Conservation (phyloP, 2,329 filamentous ascomycete genomes). For the Coccinonectria pachysandricola region DNA sequence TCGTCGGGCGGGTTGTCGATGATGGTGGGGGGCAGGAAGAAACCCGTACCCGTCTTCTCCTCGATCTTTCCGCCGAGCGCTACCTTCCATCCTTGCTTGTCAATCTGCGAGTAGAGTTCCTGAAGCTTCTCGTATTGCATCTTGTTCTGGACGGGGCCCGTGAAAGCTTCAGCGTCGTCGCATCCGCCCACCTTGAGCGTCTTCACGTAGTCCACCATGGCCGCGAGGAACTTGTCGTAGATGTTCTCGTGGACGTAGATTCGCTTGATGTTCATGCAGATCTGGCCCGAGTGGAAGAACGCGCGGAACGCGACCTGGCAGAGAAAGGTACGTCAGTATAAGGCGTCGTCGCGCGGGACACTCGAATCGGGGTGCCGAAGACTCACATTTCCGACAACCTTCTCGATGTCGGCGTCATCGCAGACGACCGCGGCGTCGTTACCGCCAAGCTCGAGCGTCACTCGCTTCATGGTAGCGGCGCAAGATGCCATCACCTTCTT, state of each 20-base stretch:
- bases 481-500: conserved; percentile 48
- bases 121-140: conserved; percentile 40
- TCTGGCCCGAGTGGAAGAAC: conserved; percentile 45
- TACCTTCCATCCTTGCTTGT: conserved; percentile 31
- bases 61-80: conserved; percentile 18
- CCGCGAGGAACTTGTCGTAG: conserved; percentile 42
- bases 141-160: conserved; percentile 48
- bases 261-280: conserved; percentile 37
- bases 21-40: conserved; percentile 48
- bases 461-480: conserved; percentile 46
- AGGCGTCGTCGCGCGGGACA: neutral
- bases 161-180: conserved; percentile 29
- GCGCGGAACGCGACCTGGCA: conserved; percentile 8
- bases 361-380: neutral
- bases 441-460: conserved; percentile 49
- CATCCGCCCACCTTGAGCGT: conserved; percentile 34
- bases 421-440: conserved; percentile 51
- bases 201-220: conserved; percentile 32
- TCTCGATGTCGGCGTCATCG: conserved; percentile 42
- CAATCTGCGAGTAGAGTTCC: conserved; percentile 37
- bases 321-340: neutral
- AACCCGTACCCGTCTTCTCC: conserved; percentile 31
- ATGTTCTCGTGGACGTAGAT: conserved; percentile 51
- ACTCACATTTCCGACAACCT: conserved; percentile 6
- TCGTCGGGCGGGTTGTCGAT: conserved; percentile 49